Base-by-base conservation (phyloP, 805 yeast genomes). In the Pichia gijzeniarum region DNA sequence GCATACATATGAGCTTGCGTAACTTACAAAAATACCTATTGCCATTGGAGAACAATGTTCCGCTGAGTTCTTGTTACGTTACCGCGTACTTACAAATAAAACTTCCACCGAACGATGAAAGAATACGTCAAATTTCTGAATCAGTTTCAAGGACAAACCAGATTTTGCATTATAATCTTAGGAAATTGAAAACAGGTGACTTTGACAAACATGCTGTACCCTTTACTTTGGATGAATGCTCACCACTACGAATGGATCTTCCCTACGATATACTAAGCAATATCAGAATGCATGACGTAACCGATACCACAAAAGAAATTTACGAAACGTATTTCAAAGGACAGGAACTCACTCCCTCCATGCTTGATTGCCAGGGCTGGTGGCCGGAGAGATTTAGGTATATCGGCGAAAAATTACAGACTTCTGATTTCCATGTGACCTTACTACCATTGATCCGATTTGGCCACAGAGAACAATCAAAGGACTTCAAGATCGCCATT, bases 371-470 rank as follows among this genome's bases (percentile, higher is more conserved):
- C 4, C 36, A 35, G 13, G 32, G 48, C 1, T 40, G 31, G 25
- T 60, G 62, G 61, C 66, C 66, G 2, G 33, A 25, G 2, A 36
- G 42, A 4, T 62, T 25, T 28, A 57, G 53, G 17, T 33, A n/a
- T 3, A 39, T 47, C 13, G 38, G 41, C 4, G 30, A 35, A 9
- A 35, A 34, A 5, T 16, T 42, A 1, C 43, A 25, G 19, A 40
- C 52, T 4, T 30, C 36, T 7, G 49, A 48, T 6, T 51, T 45
- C 17, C 54, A 51, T 36, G 32, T 51, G 6, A 44, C 52, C 6
- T 43, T 61, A 28, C 47, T 62, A 2, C 66, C 66, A 13, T 48
- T 57, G n/a, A 48, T 61, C 6, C 12, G 49, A 19, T 58, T 51
- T 44, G 51, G 53, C 28, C 28, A 25, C 10, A 25, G 10, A 25